Evolutionary conservation across 495 filamentous ascomycete species (phyloP).

Genomic region (Neurospora sp.): DNA sequence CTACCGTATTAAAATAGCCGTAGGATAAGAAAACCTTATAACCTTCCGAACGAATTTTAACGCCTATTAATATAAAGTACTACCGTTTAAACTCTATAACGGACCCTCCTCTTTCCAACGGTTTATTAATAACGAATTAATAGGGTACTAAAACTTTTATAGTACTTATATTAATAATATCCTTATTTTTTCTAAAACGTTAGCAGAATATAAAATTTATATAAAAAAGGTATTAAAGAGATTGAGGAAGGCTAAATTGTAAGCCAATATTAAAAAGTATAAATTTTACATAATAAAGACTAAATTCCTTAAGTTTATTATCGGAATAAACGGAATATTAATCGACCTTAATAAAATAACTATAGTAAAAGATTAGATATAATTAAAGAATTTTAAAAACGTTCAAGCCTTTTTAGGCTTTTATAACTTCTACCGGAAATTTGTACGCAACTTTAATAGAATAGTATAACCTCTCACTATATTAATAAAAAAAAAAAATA

Average conservation of each 20-base stretch:
- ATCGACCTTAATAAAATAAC: too few relatives aligned
- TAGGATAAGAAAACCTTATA: conserved; percentile 20
- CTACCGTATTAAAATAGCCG: conserved; percentile 12
- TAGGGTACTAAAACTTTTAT: conserved; percentile 10
- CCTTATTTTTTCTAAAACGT: background rate
- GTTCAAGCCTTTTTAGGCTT: too few relatives aligned
- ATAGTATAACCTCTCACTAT: too few relatives aligned
- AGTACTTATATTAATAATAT: background rate
- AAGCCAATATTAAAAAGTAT: conserved; percentile 19
- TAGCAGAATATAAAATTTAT: background rate
- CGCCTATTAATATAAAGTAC: conserved; percentile 21
- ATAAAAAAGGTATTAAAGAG: background rate
- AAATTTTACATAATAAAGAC: conserved; percentile 16
- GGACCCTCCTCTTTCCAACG: conserved; percentile 16
- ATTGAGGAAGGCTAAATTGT: conserved; percentile 8
- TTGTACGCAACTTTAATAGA: too few relatives aligned
- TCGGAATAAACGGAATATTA: background rate
- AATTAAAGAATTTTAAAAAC: too few relatives aligned
- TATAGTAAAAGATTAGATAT: too few relatives aligned
- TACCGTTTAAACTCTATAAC: conserved; percentile 25
- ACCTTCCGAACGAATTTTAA: conserved; percentile 20
- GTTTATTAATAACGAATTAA: conserved; percentile 22
- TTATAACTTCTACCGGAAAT: too few relatives aligned
- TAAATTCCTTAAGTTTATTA: conserved; percentile 19
- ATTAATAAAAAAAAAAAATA: too few relatives aligned